These are phyloP conservation scores for Arbutus unedo DNA, from an alignment of 148 eudicot genomes.

Conservation along the genomic window DNA sequence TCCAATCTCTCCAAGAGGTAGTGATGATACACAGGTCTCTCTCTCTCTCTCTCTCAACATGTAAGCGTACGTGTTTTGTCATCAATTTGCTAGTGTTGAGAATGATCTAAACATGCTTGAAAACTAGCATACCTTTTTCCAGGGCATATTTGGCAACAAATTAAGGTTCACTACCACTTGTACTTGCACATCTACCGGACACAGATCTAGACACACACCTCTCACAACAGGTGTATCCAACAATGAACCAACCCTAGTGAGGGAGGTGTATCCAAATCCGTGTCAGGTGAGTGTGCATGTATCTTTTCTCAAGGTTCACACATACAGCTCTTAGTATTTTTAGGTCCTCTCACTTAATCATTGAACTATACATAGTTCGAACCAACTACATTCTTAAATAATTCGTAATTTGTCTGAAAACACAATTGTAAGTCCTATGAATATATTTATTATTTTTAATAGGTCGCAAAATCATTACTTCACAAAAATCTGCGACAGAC, in stretches of 20 bases:
- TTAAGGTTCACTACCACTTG: background rate
- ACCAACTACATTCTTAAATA: background rate
- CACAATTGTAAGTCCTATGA: background rate
- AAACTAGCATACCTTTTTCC: background rate
- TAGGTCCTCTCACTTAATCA: background rate
- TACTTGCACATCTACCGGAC: background rate
- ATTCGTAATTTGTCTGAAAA: background rate
- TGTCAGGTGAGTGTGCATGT: no score
- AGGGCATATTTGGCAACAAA: background rate
- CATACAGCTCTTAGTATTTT: background rate
- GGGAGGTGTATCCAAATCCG: background rate
- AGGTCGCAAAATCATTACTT: background rate
- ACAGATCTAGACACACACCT: background rate
- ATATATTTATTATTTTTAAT: background rate
- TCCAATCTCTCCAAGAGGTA: constrained; percentile 62
- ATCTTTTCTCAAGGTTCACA: background rate
- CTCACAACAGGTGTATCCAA: background rate
- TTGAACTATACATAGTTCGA: background rate
- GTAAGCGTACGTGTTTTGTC: background rate
- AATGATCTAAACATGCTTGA: background rate
- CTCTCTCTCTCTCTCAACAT: background rate
- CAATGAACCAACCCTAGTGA: background rate
- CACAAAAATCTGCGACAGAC: background rate
- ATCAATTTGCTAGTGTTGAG: background rate
- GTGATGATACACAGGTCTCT: constrained; percentile 67